phyloP scores from a whole-genome alignment of 371 early-diverging fungal genomes.

The Coemansia sp. region DNA sequence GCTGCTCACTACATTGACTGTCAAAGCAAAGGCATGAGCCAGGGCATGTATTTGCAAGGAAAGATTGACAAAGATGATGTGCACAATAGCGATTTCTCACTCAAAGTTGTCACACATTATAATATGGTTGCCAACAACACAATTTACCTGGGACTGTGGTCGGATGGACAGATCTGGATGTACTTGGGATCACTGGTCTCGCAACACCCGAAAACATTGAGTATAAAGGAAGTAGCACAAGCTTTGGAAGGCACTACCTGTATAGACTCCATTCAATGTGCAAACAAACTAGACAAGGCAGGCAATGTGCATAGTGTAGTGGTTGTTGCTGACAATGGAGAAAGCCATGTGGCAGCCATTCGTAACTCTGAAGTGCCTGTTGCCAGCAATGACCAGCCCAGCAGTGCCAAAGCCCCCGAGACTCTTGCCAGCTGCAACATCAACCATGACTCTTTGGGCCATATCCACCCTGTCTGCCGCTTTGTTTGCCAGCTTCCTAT shows the following conservation, averaged over 20 bases:
- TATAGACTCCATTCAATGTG: not conserved
- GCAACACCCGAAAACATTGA: constrained; percentile 36
- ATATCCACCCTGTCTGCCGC: constrained; percentile 37
- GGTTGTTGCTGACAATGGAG: not conserved
- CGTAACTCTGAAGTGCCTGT: constrained; percentile 3
- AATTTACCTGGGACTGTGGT: constrained; percentile 50
- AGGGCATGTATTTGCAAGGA: constrained; percentile 41
- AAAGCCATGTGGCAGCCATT: not conserved
- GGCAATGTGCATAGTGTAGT: not conserved
- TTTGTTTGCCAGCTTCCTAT: constrained; percentile 45
- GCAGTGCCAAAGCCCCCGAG: constrained; percentile 35
- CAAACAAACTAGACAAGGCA: not conserved
- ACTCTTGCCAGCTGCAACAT: constrained; percentile 46
- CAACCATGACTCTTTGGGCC: constrained; percentile 29
- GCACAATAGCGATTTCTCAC: constrained; percentile 12
- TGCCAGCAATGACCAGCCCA: constrained; percentile 19
- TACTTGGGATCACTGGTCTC: constrained; percentile 46
- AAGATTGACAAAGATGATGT: constrained; percentile 27
- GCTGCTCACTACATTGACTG: constrained; percentile 38
- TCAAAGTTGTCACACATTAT: constrained; percentile 48
- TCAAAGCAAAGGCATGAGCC: not conserved
- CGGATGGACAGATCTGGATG: constrained; percentile 48
- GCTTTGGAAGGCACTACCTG: constrained; percentile 40
- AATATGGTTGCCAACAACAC: constrained; percentile 51
- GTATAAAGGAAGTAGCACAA: constrained; percentile 40